These are phyloP conservation scores for Aspergillus brasiliensis DNA, from an alignment of 2,329 filamentous ascomycete species.

Conservation along the genomic window DNA sequence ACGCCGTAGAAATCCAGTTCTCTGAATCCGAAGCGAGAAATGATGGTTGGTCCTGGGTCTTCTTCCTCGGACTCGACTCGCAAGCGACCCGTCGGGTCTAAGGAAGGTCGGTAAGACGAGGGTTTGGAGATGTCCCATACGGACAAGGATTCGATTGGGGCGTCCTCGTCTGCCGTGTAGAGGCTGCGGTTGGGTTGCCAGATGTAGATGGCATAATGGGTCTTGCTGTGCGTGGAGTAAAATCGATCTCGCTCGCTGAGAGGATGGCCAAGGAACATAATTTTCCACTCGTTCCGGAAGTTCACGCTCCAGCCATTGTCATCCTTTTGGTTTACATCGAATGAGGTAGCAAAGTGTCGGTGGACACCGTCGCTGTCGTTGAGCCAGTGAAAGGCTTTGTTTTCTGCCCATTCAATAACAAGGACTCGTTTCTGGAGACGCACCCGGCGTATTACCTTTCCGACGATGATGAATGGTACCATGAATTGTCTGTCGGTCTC, in stretches of 20 bases:
- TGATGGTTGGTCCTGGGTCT: constrained; percentile 45
- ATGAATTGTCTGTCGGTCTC: constrained; percentile 44
- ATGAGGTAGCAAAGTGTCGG: constrained; percentile 63
- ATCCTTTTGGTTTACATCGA: constrained; percentile 46
- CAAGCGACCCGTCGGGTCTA: constrained; percentile 48
- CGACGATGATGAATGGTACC: constrained; percentile 55
- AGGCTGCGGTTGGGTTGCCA: constrained; percentile 62
- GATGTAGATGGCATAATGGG: constrained; percentile 63
- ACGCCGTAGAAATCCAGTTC: constrained; percentile 58
- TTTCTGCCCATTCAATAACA: constrained; percentile 66
- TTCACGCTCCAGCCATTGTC: constrained; percentile 46
- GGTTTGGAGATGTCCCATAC: constrained; percentile 61
- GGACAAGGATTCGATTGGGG: constrained; percentile 59
- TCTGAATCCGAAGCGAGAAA: constrained; percentile 53
- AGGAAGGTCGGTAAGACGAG: constrained; percentile 53
- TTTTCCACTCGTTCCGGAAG: constrained; percentile 63
- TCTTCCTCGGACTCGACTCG: constrained; percentile 31
- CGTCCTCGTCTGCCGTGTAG: constrained; percentile 56
- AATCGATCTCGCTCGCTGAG: constrained; percentile 61
- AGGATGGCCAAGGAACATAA: constrained; percentile 60
- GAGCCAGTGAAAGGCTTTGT: constrained; percentile 53
- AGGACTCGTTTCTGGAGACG: constrained; percentile 58
- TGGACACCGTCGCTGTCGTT: constrained; percentile 56
- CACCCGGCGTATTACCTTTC: constrained; percentile 57
- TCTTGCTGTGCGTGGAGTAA: constrained; percentile 61